Evolutionary conservation across 2,329 filamentous ascomycete genomes (phyloP), one percentile per base, ranked within the genome.

Genomic region (Arthrinium puccinioides): DNA sequence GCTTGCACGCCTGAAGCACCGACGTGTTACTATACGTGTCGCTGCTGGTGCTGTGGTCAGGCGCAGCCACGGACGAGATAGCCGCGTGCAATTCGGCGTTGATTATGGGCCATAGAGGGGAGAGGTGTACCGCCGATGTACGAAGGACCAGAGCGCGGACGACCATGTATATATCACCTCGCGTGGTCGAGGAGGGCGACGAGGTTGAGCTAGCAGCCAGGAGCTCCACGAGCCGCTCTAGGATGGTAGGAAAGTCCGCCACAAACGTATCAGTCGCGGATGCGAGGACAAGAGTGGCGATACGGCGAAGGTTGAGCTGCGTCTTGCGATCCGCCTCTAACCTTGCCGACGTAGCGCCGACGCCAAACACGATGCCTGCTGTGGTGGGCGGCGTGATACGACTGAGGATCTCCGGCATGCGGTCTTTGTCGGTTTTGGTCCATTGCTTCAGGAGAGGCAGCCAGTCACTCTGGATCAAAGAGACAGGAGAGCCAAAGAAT

Each of bases 311-410:
- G 46, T 88, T 95, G 21, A 95, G 73, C 60, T 97, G 90, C 1
- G 89, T 88, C 61, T 84, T 92, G 40, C 89, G 82, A 60, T 98
- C 92, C 6, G 94, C 88, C 62, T 98, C 92, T n/a, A 94, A 75
- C 41, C 92, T 76, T 24, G 92, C 92, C 29, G 89, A 94, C 16
- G 87, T 88, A 6, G 92, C 92, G 9, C 94, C 94, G 1, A 98
- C 92, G n/a, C 92, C 92, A 53, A 98, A 98, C 56, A 98, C 90
- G 49, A 98, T 94, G 8, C 92, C 92, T 0, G 94, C 92, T 11
- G 89, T 90, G 2, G 89, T 87, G 6, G 92, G 92, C 4, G 89
- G 76, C 6, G 81, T 81, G 44, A 98, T 75, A 15, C 87, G 82
- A 25, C 76, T 70, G 8, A 97, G 63, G 4, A 96, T 67, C 44